Conservation (phyloP, 352 stramenopile species). For the Pythium graminicola region DNA sequence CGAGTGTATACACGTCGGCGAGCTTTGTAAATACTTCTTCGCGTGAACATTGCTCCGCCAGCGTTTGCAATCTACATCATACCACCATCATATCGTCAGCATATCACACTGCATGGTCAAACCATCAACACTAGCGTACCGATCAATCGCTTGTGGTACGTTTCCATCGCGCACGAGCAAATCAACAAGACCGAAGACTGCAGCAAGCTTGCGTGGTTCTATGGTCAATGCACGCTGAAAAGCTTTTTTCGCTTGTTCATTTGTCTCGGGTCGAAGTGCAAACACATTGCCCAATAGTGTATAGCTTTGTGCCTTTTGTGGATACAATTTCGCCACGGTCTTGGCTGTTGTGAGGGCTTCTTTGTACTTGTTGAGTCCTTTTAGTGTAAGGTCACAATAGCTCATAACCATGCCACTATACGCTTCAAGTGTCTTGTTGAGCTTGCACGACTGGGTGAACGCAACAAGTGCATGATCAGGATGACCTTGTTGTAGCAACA, state of each 20-base stretch:
- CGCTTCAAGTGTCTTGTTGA: slow-evolving; percentile 54
- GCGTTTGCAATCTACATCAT: slow-evolving; percentile 27
- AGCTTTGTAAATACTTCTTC: slow-evolving; percentile 77
- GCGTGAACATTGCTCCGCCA: slow-evolving; percentile 42
- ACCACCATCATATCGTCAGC: background rate
- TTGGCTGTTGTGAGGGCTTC: slow-evolving; percentile 65
- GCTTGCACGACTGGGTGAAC: slow-evolving; percentile 58
- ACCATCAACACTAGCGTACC: slow-evolving; percentile 24
- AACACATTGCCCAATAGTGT: slow-evolving; percentile 71
- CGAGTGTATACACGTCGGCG: slow-evolving; percentile 58
- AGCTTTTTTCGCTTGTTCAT: slow-evolving; percentile 48
- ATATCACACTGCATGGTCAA: background rate
- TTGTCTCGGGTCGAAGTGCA: slow-evolving; percentile 52
- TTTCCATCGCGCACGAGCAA: slow-evolving; percentile 55
- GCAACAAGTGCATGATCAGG: slow-evolving; percentile 55
- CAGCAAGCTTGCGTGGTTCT: slow-evolving; percentile 51
- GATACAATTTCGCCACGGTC: slow-evolving; percentile 62
- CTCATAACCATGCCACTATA: slow-evolving; percentile 67
- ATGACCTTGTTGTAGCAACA: slow-evolving; percentile 55
- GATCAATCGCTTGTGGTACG: slow-evolving; percentile 46
- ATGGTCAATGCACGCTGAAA: slow-evolving; percentile 54
- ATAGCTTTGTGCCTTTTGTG: slow-evolving; percentile 61
- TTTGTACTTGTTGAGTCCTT: slow-evolving; percentile 64
- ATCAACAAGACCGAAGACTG: slow-evolving; percentile 66
- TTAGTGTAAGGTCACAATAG: slow-evolving; percentile 60